These are phyloP conservation scores for Aspergillus brasiliensis DNA, from an alignment of 2,329 filamentous ascomycete genomes.

Conservation along the genomic window DNA sequence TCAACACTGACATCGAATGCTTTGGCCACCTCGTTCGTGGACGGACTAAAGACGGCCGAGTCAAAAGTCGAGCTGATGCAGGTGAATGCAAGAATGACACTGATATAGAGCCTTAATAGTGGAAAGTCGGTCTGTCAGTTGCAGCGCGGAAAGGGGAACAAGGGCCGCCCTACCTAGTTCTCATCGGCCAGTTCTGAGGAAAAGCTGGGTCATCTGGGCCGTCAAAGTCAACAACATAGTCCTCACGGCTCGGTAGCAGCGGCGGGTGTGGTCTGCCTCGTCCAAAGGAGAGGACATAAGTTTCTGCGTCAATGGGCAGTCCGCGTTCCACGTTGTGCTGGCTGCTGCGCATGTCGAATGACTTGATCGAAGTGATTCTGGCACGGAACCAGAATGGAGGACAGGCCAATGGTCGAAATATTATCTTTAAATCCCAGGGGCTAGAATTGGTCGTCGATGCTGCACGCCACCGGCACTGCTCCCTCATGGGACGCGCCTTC, in stretches of 20 bases:
- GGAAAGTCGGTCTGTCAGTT: background rate
- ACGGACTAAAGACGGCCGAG: background rate
- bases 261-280: conserved; percentile 37
- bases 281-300: background rate
- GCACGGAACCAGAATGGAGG: no score
- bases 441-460: no score
- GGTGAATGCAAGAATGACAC: background rate
- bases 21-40: background rate
- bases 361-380: background rate
- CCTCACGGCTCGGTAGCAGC: conserved; percentile 48
- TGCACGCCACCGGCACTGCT: no score
- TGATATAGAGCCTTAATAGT: background rate
- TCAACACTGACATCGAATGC: background rate
- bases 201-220: conserved; percentile 51
- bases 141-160: background rate
- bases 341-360: no score
- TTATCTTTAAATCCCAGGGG: no score
- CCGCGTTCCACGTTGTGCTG: background rate
- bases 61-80: background rate
- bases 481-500: no score
- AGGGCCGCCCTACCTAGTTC: conserved; percentile 41
- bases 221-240: conserved; percentile 57
- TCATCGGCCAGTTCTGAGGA: conserved; percentile 54
- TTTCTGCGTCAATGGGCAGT: background rate
- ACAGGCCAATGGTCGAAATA: no score